Evolutionary conservation across 306 rosid species (phyloP).

Genomic region (Cicer judaicum): DNA sequence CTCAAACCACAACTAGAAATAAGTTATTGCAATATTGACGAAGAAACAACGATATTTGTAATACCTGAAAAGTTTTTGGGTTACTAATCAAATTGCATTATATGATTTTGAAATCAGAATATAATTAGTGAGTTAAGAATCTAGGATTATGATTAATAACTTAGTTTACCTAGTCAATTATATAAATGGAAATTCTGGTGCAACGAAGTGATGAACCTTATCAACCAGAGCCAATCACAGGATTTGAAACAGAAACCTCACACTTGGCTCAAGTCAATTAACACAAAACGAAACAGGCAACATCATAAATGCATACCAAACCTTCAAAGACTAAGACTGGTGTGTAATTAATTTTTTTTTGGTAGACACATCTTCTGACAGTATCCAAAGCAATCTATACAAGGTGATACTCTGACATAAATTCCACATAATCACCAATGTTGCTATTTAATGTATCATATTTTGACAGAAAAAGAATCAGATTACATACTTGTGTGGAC

Average conservation of each 20-base stretch:
- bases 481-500: slow-evolving; percentile 72
- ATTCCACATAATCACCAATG: slow-evolving; percentile 10
- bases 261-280: slow-evolving; percentile 17
- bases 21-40: slow-evolving; percentile 7
- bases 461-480: slow-evolving; percentile 31
- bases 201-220: slow-evolving; percentile 7
- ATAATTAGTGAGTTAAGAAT: neutral
- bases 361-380: neutral
- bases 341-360: neutral
- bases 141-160: slow-evolving; percentile 18
- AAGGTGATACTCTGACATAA: neutral
- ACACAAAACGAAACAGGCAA: slow-evolving; percentile 11
- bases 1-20: neutral
- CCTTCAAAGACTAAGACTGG: neutral
- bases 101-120: slow-evolving; percentile 3
- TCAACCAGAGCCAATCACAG: slow-evolving; percentile 15
- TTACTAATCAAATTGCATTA: neutral
- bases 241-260: neutral
- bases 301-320: neutral
- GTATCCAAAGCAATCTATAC: slow-evolving; percentile 23
- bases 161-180: slow-evolving; percentile 23
- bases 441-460: slow-evolving; percentile 13
- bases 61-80: slow-evolving; percentile 7
- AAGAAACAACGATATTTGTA: slow-evolving; percentile 6
- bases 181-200: neutral